Base-by-base conservation (phyloP, 768 basidiomycete genomes). In the Leucocoprinus birnbaumii region DNA sequence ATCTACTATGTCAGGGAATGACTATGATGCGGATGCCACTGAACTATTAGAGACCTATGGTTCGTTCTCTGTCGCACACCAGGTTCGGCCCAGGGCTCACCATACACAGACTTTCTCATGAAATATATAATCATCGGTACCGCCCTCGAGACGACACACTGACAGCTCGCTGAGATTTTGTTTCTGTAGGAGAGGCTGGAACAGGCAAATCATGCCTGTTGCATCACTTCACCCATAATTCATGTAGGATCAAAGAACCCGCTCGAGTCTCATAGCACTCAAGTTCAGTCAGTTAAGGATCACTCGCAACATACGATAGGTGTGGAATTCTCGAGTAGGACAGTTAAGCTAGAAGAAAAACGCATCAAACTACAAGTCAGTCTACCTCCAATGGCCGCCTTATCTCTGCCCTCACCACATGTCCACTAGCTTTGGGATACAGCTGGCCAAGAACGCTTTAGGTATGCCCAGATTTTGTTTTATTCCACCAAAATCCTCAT, bases 281-380 rank as follows among this genome's bases (percentile, higher is more conserved):
- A 64, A 42, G 26, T 56, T 58, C 46, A 57, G 57, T n/a, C 63
- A 97, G 94, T 95, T 80, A 96, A 94, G 73, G 88, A 92, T 61
- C 89, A 96, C 71, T 94, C 94, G 4, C 91, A 95, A 72, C 97
- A 98, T 69, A 98, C 97, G 13, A 98, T 99, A 56, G 97, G 96
- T 9, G 97, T 99, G 25, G 97, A 98, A 66, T 98, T 99, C 68
- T 94, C 94, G 16, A 96, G 94, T 66, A 79, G 94, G 61, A 94
- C 94, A 0, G 84, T 99, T 57, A 89, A 88, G 64, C 79, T 98
- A 21, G 95, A 91, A 49, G 94, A 97, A 77, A 92, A 94, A 73
- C 83, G 89, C 60, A 93, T 97, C 61, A 98, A 97, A 70, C 80
- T 98, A 37, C 96, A 98, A 84, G 94, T 94, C 44, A 59, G 81